These are phyloP conservation scores for Musa beccarii DNA, from an alignment of 176 grass and related monocot genomes.

Conservation along the genomic window DNA sequence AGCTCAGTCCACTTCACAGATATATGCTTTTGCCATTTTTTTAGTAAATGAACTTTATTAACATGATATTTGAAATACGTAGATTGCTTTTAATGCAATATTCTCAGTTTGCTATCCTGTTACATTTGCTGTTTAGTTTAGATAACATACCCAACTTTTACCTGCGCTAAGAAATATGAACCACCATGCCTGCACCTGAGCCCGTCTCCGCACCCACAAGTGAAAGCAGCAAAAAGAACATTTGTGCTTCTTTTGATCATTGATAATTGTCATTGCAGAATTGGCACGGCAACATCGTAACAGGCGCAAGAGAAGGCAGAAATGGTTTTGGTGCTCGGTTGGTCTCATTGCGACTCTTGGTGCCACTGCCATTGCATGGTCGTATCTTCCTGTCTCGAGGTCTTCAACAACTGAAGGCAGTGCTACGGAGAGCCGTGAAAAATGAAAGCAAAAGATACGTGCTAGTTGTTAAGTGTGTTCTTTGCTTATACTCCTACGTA, in stretches of 20 bases:
- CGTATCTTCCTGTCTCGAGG: slow-evolving; percentile 42
- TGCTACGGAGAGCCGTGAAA: background rate
- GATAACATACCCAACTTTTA: background rate
- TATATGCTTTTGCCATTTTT: background rate
- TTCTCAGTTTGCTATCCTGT: background rate
- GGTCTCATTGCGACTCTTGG: slow-evolving; percentile 64
- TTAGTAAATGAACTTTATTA: too few species aligned
- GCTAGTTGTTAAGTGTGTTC: too few species aligned
- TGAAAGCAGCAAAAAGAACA: background rate
- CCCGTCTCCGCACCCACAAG: background rate
- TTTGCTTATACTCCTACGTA: too few species aligned
- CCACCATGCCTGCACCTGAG: background rate
- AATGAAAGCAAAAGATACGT: background rate
- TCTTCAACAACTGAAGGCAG: slow-evolving; percentile 21
- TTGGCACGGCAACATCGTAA: slow-evolving; percentile 59
- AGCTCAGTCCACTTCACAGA: background rate
- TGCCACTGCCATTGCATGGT: slow-evolving; percentile 61
- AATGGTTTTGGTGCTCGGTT: slow-evolving; percentile 81
- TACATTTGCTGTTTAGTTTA: background rate
- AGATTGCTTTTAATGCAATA: background rate
- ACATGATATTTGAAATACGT: too few species aligned
- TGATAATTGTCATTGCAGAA: slow-evolving; percentile 33
- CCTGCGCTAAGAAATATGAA: background rate
- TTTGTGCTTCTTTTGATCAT: slow-evolving; percentile 4
- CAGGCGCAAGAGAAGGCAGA: slow-evolving; percentile 62